Conservation (phyloP, 352 stramenopile species). For the Pythium chondricola region DNA sequence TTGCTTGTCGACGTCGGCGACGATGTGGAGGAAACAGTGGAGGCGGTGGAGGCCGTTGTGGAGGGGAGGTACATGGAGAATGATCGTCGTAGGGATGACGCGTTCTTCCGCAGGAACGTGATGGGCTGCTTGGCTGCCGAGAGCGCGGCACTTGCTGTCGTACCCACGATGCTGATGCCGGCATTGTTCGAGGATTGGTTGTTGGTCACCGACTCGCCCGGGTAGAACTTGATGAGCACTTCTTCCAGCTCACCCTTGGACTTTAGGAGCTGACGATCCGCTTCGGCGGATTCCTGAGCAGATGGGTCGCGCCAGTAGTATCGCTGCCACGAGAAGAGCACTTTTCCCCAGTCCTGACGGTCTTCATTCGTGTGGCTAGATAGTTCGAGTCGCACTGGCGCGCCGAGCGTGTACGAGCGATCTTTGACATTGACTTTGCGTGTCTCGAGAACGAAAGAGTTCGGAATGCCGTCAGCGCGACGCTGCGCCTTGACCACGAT, state of each 20-base stretch:
- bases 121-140: slow-evolving; percentile 65
- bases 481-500: slow-evolving; percentile 78
- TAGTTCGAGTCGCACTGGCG: slow-evolving; percentile 55
- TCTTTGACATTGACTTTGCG: slow-evolving; percentile 84
- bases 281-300: slow-evolving; percentile 5
- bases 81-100: slow-evolving; percentile 54
- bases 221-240: slow-evolving; percentile 34
- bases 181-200: slow-evolving; percentile 8
- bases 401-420: slow-evolving; percentile 71
- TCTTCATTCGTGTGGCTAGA: slow-evolving; percentile 55
- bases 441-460: slow-evolving; percentile 81
- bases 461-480: slow-evolving; percentile 49
- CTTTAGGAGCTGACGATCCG: slow-evolving; percentile 3
- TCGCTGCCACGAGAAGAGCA: slow-evolving; percentile 84
- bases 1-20: slow-evolving; percentile 25
- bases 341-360: slow-evolving; percentile 76
- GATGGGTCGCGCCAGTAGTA: slow-evolving; percentile 80
- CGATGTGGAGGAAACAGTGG: slow-evolving; percentile 31
- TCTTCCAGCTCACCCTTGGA: slow-evolving; percentile 41
- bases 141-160: slow-evolving; percentile 28
- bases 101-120: slow-evolving; percentile 62
- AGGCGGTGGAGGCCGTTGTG: slow-evolving; percentile 23
- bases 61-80: slow-evolving; percentile 49
- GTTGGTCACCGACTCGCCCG: slow-evolving; percentile 3
- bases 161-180: slow-evolving; percentile 2